Evolutionary conservation across 2,329 filamentous ascomycete genomes (phyloP).

Genomic region (Mycosphaerella arachidis): DNA sequence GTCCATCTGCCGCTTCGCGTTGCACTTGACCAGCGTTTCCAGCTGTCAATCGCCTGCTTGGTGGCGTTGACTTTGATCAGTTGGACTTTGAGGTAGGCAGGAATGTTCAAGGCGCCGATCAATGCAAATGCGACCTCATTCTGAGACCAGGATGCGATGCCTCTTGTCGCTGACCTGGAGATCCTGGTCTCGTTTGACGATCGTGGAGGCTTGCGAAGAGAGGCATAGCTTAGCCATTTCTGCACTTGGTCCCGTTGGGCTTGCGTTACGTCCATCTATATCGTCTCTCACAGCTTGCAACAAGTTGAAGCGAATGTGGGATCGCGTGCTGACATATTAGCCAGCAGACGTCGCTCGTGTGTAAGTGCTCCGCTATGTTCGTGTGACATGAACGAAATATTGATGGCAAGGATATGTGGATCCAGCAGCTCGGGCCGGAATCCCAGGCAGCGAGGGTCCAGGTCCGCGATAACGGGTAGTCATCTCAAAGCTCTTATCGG

Average conservation of each 20-base stretch:
- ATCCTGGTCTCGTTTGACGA: not conserved
- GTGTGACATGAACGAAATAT: not conserved
- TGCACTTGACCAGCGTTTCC: not conserved
- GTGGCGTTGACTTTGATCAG: not conserved
- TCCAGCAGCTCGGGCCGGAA: not conserved
- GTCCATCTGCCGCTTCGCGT: not conserved
- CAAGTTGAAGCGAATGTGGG: not conserved
- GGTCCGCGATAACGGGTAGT: not conserved
- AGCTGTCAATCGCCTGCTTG: not conserved
- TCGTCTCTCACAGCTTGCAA: not conserved
- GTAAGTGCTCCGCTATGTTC: not conserved
- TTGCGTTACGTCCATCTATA: not conserved
- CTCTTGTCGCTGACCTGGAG: not conserved
- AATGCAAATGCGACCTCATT: not conserved
- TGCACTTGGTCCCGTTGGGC: not conserved
- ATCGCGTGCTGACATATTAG: too few species aligned
- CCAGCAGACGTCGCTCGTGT: too few species aligned
- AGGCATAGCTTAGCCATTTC: not conserved
- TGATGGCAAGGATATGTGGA: not conserved
- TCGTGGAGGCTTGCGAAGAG: not conserved
- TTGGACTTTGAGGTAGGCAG: not conserved
- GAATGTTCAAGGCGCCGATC: slow-evolving; percentile 9
- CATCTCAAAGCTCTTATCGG: not conserved
- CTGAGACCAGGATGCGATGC: not conserved
- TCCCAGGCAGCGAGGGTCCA: too few species aligned